phyloP scores from a whole-genome alignment of 352 stramenopile species.

The Globisporangium uncinulatum region DNA sequence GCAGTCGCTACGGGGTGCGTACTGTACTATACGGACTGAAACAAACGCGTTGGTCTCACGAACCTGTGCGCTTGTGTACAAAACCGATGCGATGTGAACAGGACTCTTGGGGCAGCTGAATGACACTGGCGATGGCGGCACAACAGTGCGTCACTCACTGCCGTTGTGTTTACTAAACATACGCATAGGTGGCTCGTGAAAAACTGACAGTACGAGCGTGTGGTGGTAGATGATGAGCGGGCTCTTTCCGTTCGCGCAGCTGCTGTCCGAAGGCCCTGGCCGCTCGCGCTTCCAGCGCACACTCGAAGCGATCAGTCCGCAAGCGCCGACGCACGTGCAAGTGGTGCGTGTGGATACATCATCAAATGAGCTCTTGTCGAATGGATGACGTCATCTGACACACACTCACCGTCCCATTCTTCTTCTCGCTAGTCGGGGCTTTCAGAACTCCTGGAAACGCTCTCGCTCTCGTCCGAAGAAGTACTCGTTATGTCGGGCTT shows the following conservation, averaged over 20 bases:
- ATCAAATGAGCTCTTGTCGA: neutral
- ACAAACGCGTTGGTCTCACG: neutral
- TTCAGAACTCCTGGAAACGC: constrained; percentile 58
- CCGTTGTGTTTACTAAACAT: neutral
- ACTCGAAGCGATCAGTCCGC: constrained; percentile 27
- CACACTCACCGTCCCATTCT: too few species aligned
- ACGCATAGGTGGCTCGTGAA: too few species aligned
- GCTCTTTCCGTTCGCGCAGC: constrained; percentile 50
- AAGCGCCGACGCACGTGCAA: constrained; percentile 32
- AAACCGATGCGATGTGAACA: neutral
- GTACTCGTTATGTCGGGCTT: constrained; percentile 59
- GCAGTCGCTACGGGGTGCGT: constrained; percentile 31
- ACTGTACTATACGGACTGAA: neutral
- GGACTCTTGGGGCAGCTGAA: constrained; percentile 3
- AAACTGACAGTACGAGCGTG: neutral
- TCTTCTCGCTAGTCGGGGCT: constrained; percentile 22
- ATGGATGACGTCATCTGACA: neutral
- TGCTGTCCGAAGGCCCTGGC: constrained; percentile 26
- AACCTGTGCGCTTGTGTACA: neutral
- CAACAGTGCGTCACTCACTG: neutral
- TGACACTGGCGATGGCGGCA: constrained; percentile 4
- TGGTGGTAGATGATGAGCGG: constrained; percentile 21
- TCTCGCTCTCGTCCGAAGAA: constrained; percentile 68
- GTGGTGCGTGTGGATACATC: constrained; percentile 19
- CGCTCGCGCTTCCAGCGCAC: constrained; percentile 37